Conservation (phyloP, 2,329 filamentous ascomycete genomes). For the Hymenoscyphus albidus region DNA sequence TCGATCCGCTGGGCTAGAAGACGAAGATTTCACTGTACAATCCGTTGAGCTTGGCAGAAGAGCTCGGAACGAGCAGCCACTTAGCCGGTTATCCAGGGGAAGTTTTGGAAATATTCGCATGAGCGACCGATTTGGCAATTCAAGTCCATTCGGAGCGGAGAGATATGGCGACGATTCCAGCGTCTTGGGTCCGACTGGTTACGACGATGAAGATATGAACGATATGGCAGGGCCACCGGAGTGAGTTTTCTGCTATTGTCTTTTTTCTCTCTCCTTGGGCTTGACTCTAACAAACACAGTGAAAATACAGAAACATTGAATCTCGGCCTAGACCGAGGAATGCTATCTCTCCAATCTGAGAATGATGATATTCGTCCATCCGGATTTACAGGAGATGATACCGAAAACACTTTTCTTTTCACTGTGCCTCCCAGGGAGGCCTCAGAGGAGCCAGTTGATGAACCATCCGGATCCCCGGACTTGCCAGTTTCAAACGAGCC, state of each 20-base stretch:
- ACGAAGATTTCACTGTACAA: constrained; percentile 55
- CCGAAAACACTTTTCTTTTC: constrained; percentile 34
- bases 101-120: constrained; percentile 49
- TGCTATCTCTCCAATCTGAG: constrained; percentile 24
- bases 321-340: constrained; percentile 17
- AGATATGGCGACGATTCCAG: constrained; percentile 30
- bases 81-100: constrained; percentile 43
- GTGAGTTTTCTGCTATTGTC: constrained; percentile 15
- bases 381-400: constrained; percentile 31
- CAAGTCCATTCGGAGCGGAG: constrained; percentile 26
- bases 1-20: constrained; percentile 49
- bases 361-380: constrained; percentile 32
- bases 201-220: constrained; percentile 22
- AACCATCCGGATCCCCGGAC: background rate
- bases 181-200: constrained; percentile 25
- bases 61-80: constrained; percentile 44
- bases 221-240: constrained; percentile 19
- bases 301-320: constrained; percentile 27
- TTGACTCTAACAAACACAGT: constrained; percentile 16
- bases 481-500: constrained; percentile 1
- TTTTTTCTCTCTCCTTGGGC: too few species aligned
- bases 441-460: constrained; percentile 9
- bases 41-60: constrained; percentile 59
- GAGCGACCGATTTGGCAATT: constrained; percentile 48
- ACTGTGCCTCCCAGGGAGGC: constrained; percentile 31